Base-by-base conservation (phyloP, 495 filamentous ascomycete genomes). In the Penicillium canescens region DNA sequence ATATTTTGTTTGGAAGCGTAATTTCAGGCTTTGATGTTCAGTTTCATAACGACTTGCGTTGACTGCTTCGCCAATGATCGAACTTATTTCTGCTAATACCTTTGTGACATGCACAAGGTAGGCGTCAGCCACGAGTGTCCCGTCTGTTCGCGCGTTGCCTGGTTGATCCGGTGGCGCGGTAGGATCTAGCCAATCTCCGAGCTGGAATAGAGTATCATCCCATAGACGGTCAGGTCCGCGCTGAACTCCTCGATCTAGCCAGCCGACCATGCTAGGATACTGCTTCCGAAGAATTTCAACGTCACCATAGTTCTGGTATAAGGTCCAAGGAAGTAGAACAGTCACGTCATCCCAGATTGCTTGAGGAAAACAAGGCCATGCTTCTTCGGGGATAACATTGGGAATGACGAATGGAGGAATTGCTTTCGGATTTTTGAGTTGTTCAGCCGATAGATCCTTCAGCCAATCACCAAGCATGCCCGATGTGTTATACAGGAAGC, bases 141-240 rank as follows among this genome's bases (percentile, higher is more conserved):
- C 63, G 37, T 74, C 69, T 4, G 78, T 79, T 9, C 69, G 71
- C 6, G 66, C 66, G 48, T 69, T 42, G 0, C 72, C 76, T 5
- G 81, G 66, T 18, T 76, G 60, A 10, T 76, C 64, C 3, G 74
- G 62, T 0, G 78, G 78, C 0, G 81, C 70, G 4, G 65, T 64
- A 0, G 80, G 81, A 42, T 84, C 81, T 0, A 83, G 71, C 81
- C 79, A 82, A 63, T 84, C 80, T 3, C 74, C 77, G 12, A 72
- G 68, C 54, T 82, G 79, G 51, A 66, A 73, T 6, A 53, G 54
- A 0, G 60, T 52, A 13, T 59, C 59, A 47, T 68, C 57, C 78
- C 77, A 75, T 20, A 79, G 54, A 7, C 67, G 65, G 41, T 67
- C 66, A 1, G 62, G 39, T 20, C 71, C 70, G 12, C 79, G 69